Evolutionary conservation across 2,329 filamentous ascomycete species (phyloP), one percentile per base, ranked within the genome.

Genomic region (Magnaporthales sp.): DNA sequence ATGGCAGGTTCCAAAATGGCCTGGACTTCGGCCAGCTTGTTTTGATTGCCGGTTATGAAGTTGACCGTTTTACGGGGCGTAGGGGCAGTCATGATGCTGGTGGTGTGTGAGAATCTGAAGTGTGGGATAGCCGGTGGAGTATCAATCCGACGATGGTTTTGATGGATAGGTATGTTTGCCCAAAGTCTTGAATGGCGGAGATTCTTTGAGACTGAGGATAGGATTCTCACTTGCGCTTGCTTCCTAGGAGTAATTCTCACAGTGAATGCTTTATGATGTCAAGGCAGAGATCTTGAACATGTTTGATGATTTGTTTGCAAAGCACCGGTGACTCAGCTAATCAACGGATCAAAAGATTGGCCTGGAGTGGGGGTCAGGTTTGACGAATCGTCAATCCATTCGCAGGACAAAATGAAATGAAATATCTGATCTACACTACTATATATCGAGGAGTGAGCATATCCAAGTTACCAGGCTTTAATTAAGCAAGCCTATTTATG

Each of bases 1-100:
- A 97, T 90, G 7, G 85, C 86, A 9, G 86, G 82, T 72, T 89
- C 88, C 3, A 99, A 85, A 72, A 99, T 97, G 22, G 91, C 89
- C 77, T 91, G 88, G 71, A 97, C 93, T 81, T 99, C 95, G 67
- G 84, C 81, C 67, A 99, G 85, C 81, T 99, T 99, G 81, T 97
- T 96, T 74, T 89, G 88, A 80, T 99, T 99, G 78, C 94, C 91
- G 1, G 94, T 98, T 75, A 99, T 96, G 81, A 99, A 99, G 79
- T 96, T 93, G 70, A 99, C 77, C 22, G 56, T 62, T 32, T 31
- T 58, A 5, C 54, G 8, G 31, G 56, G 29, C 3, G 27, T 3
- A 9, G 46, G 22, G 3, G 62, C n/a, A 8, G 32, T 9, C 31
- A 31, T 63, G 61, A 26, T 32, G 29, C 27, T n/a, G n/a, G 61